Percentiles rank a stretch among this genome's conserved stretches.
phyloP scores from a whole-genome alignment of 208 protist genomes.

The Leishmania guyanensis region DNA sequence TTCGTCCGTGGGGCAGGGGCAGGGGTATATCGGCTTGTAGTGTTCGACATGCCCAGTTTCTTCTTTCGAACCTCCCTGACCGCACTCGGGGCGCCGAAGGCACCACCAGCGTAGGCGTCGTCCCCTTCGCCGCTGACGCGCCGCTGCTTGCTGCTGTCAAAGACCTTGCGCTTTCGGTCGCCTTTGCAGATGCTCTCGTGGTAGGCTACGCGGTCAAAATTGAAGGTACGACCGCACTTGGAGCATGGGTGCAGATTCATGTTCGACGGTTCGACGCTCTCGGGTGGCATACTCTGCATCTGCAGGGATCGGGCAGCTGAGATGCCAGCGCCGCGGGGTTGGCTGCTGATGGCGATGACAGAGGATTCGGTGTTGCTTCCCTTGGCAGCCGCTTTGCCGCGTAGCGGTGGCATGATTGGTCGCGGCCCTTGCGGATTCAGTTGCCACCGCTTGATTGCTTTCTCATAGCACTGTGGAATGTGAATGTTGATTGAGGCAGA shows the following conservation, averaged over 20 bases:
- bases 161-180: conserved; percentile 68
- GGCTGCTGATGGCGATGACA: conserved; percentile 10
- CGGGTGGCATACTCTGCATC: conserved; percentile 16
- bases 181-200: conserved; percentile 92
- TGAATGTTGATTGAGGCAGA: conserved; percentile 86
- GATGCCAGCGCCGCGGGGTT: conserved; percentile 52
- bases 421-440: conserved; percentile 72
- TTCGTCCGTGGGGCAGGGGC: conserved; percentile 49
- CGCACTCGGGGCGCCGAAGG: conserved; percentile 22
- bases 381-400: conserved; percentile 13
- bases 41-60: conserved; percentile 16
- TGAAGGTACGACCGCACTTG: conserved; percentile 87
- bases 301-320: conserved; percentile 49
- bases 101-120: conserved; percentile 26
- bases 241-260: conserved; percentile 84
- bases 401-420: conserved; percentile 70
- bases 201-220: conserved; percentile 86
- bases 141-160: conserved; percentile 83
- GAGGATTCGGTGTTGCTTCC: neutral
- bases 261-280: conserved; percentile 29
- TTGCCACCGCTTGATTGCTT: conserved; percentile 83
- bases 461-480: conserved; percentile 90
- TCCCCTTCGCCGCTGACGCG: conserved; percentile 35
- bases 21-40: conserved; percentile 30
- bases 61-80: conserved; percentile 21